Percentiles rank a stretch among this genome's conserved stretches.
Conservation (phyloP, 2,329 filamentous ascomycete species). For the Colletotrichum liriopes region DNA sequence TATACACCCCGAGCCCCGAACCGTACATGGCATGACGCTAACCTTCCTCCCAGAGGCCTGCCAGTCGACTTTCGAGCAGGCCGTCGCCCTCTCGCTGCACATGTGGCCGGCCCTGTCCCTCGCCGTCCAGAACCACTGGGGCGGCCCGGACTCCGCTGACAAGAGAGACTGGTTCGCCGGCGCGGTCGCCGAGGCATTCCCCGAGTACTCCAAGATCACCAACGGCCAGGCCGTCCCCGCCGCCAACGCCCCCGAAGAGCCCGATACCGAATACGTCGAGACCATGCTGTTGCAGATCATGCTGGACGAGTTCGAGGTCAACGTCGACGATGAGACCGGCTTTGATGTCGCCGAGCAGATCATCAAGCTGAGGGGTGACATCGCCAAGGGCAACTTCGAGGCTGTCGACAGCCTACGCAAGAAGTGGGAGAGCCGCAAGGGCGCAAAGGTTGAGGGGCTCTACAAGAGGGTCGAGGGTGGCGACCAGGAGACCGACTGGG, state of each 20-base stretch:
- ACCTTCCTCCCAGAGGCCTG: slow-evolving; percentile 31
- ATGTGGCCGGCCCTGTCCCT: slow-evolving; percentile 91
- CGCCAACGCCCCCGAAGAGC: slow-evolving; percentile 58
- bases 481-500: slow-evolving; percentile 74
- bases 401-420: slow-evolving; percentile 75
- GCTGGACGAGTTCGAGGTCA: slow-evolving; percentile 95
- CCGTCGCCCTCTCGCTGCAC: slow-evolving; percentile 86
- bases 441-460: slow-evolving; percentile 68
- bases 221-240: slow-evolving; percentile 50
- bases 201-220: slow-evolving; percentile 69
- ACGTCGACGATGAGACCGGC: slow-evolving; percentile 90
- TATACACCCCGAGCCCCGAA: not conserved
- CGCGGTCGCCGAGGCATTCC: slow-evolving; percentile 86
- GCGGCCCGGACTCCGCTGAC: slow-evolving; percentile 84
- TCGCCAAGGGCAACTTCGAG: slow-evolving; percentile 76
- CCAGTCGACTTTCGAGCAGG: slow-evolving; percentile 84
- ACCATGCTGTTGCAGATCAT: slow-evolving; percentile 89
- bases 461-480: slow-evolving; percentile 70
- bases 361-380: slow-evolving; percentile 76
- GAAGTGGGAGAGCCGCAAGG: slow-evolving; percentile 74
- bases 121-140: slow-evolving; percentile 90
- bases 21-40: not conserved
- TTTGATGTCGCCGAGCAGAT: slow-evolving; percentile 82
- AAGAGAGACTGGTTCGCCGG: slow-evolving; percentile 98
- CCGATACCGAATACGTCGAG: slow-evolving; percentile 86